These are phyloP conservation scores for Calonectria pteridis DNA, from an alignment of 2,329 filamentous ascomycete genomes.

Conservation along the genomic window DNA sequence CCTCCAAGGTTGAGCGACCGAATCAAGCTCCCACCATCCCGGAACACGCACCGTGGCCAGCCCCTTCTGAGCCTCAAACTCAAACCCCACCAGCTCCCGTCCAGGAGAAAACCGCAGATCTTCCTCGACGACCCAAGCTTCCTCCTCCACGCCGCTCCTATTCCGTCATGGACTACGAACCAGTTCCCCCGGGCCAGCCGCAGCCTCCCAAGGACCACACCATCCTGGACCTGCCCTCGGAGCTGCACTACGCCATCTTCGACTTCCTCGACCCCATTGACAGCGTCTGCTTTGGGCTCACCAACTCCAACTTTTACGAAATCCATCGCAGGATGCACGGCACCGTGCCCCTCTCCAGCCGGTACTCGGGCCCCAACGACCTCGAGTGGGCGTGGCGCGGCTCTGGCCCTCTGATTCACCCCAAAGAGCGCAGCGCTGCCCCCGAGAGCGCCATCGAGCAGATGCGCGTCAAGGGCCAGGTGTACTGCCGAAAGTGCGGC, in stretches of 20 bases:
- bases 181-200: slow-evolving; percentile 59
- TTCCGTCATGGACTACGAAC: slow-evolving; percentile 72
- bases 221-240: slow-evolving; percentile 66
- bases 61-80: slow-evolving; percentile 34
- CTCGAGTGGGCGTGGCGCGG: slow-evolving; percentile 74
- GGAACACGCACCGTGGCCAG: slow-evolving; percentile 44
- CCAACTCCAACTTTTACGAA: slow-evolving; percentile 68
- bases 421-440: slow-evolving; percentile 34
- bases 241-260: slow-evolving; percentile 72
- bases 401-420: slow-evolving; percentile 59
- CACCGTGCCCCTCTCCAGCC: slow-evolving; percentile 66
- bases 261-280: slow-evolving; percentile 75
- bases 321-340: slow-evolving; percentile 70
- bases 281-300: slow-evolving; percentile 71
- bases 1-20: slow-evolving; percentile 44
- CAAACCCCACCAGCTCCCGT: slow-evolving; percentile 28
- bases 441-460: slow-evolving; percentile 53
- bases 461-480: slow-evolving; percentile 68
- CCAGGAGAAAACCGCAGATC: slow-evolving; percentile 39
- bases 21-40: slow-evolving; percentile 46
- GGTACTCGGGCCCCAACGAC: slow-evolving; percentile 71
- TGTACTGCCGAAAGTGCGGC: slow-evolving; percentile 73
- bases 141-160: slow-evolving; percentile 67
- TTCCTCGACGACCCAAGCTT: slow-evolving; percentile 51
- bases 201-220: slow-evolving; percentile 59